Evolutionary conservation across 116 monocot species (phyloP), one percentile per base, ranked within the genome.

Genomic region (Zostera marina): DNA sequence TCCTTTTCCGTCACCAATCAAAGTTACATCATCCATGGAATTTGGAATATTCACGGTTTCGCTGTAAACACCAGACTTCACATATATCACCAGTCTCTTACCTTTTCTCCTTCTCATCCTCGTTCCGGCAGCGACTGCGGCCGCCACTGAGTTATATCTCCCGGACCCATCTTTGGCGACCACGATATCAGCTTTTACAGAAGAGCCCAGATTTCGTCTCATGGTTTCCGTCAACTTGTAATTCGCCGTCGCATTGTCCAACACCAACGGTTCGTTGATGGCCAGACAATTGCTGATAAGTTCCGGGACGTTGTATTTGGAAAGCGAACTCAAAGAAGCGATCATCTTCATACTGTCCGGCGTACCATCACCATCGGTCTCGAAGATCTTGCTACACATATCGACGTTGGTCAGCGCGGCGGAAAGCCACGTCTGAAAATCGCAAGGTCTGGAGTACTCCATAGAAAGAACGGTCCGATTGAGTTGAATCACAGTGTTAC

Each of bases 221-320:
- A 32, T 32, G 5, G 5, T 40, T 66, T 64, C 59, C 10, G 23
- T 46, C 22, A 59, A 54, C 2, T 12, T 56, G 14, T 7, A 39
- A 13, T 11, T 66, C 10, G 41, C 5, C 21, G 42, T 48, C 1
- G 56, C 45, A 5, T 16, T 46, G 8, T 9, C 48, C 4, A 40
- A 9, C 15, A 14, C 7, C 5, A 51, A 4, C 63, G 47, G 59
- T 15, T 54, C 45, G 72, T 91, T 84, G 69, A 91, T 65, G 58
- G 85, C 79, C 13, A 91, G 76, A 67, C 74, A 79, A 70, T 91
- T 91, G 70, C 91, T 91, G 64, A 91, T 73, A 55, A 91, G 67
- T 1, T 79, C 79, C 26, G 91, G 67, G 42, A 81, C 55, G 46
- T 81, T 79, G 72, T 85, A 81, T 13, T 46, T 47, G 5, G 42